Conservation (phyloP, 257 asterid genomes). For the Lycium barbarum region DNA sequence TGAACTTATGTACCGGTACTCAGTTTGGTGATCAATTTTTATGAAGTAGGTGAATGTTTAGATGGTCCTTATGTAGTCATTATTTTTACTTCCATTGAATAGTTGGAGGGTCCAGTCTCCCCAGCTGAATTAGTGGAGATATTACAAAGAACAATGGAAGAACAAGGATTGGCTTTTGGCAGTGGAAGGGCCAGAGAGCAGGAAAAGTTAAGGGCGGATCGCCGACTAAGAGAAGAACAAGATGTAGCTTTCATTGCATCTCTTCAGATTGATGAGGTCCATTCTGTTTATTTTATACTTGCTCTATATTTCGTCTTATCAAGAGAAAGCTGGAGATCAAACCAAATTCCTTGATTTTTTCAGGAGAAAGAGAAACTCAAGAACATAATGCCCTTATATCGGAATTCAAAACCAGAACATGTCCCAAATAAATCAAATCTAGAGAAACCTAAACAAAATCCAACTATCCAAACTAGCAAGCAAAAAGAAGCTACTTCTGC, state of each 20-base stretch:
- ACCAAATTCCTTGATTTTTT: constrained; percentile 7
- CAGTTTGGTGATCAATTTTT: neutral
- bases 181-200: constrained; percentile 53
- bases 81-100: constrained; percentile 23
- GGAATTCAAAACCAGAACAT: constrained; percentile 37
- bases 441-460: constrained; percentile 36
- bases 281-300: neutral
- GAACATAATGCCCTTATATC: constrained; percentile 39
- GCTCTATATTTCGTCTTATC: neutral
- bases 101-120: constrained; percentile 88
- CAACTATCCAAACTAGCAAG: constrained; percentile 39
- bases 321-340: neutral
- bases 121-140: constrained; percentile 75
- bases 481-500: constrained; percentile 32
- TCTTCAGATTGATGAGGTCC: constrained; percentile 75
- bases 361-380: constrained; percentile 64
- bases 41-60: neutral
- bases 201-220: constrained; percentile 52
- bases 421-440: constrained; percentile 31
- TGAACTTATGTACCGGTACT: neutral
- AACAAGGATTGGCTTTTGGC: constrained; percentile 78
- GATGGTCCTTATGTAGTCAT: neutral
- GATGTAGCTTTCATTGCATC: constrained; percentile 81
- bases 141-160: constrained; percentile 76
- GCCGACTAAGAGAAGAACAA: constrained; percentile 76